phyloP scores from a whole-genome alignment of 1,284 basidiomycete genomes.

The Ceratobasidium sp. region DNA sequence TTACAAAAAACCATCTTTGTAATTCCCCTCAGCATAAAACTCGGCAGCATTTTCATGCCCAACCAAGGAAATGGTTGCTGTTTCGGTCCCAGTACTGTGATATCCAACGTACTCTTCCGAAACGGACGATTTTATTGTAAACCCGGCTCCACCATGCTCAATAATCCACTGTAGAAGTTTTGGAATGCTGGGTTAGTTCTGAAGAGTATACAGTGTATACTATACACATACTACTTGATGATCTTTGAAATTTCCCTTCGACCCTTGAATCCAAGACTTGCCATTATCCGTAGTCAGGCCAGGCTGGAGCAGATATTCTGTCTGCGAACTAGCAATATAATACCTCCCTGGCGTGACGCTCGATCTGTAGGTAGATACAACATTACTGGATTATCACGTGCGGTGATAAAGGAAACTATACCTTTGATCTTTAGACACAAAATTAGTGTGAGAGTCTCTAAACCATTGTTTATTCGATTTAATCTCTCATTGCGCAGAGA shows the following conservation, averaged over 20 bases:
- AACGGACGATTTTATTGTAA: slow-evolving; percentile 21
- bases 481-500: background rate
- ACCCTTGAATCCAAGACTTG: background rate
- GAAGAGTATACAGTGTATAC: too few species aligned
- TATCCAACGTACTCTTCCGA: slow-evolving; percentile 26
- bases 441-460: background rate
- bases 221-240: slow-evolving; percentile 23
- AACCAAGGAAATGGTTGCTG: background rate
- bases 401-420: background rate
- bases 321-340: slow-evolving; percentile 17
- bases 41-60: background rate
- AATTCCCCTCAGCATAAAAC: slow-evolving; percentile 6
- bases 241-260: slow-evolving; percentile 21
- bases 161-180: slow-evolving; percentile 34
- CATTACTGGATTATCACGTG: background rate
- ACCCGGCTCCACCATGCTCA: slow-evolving; percentile 25
- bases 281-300: background rate
- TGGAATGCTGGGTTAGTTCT: background rate
- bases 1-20: slow-evolving; percentile 12
- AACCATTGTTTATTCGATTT: background rate
- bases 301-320: slow-evolving; percentile 8
- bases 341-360: slow-evolving; percentile 19
- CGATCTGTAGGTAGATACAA: background rate
- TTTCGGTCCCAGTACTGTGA: background rate
- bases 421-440: background rate